phyloP scores from a whole-genome alignment of 768 basidiomycete species.

The Rhizopogon sp. region DNA sequence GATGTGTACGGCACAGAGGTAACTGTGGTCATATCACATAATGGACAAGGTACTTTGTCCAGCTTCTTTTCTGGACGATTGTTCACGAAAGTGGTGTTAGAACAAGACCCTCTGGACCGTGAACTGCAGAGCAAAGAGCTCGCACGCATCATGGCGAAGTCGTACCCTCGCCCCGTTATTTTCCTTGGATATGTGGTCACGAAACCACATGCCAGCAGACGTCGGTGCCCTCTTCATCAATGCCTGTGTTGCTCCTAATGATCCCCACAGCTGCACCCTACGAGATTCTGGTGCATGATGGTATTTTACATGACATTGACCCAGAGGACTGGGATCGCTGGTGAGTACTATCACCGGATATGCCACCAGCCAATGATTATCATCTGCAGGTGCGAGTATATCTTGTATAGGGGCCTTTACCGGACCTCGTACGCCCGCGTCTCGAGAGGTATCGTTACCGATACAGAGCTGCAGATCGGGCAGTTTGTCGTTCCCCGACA shows the following conservation, averaged over 20 bases:
- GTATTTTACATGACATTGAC: slow-evolving; percentile 76
- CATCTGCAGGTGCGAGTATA: slow-evolving; percentile 77
- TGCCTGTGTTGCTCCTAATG: slow-evolving; percentile 6
- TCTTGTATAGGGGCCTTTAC: slow-evolving; percentile 77
- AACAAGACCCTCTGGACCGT: slow-evolving; percentile 86
- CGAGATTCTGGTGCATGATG: slow-evolving; percentile 71
- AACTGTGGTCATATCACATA: slow-evolving; percentile 84
- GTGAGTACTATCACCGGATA: slow-evolving; percentile 29
- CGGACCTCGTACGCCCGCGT: slow-evolving; percentile 80
- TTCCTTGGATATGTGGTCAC: slow-evolving; percentile 83
- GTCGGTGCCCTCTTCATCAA: slow-evolving; percentile 33
- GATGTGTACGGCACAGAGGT: slow-evolving; percentile 75
- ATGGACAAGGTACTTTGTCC: slow-evolving; percentile 73
- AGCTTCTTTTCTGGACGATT: background rate
- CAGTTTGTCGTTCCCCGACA: slow-evolving; percentile 74
- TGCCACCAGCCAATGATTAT: background rate
- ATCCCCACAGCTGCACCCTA: slow-evolving; percentile 61
- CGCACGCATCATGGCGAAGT: slow-evolving; percentile 69
- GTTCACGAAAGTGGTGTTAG: slow-evolving; percentile 30
- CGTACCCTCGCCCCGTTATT: slow-evolving; percentile 68
- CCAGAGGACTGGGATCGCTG: slow-evolving; percentile 66
- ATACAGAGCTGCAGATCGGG: slow-evolving; percentile 86
- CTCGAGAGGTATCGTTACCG: slow-evolving; percentile 79
- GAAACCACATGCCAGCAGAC: slow-evolving; percentile 55
- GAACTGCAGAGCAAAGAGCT: slow-evolving; percentile 80